A percentile compares a stretch with the other conserved stretches of the same genome.
phyloP scores from a whole-genome alignment of 2,329 filamentous ascomycete species.

The Cephalotrichum gorgonifer region DNA sequence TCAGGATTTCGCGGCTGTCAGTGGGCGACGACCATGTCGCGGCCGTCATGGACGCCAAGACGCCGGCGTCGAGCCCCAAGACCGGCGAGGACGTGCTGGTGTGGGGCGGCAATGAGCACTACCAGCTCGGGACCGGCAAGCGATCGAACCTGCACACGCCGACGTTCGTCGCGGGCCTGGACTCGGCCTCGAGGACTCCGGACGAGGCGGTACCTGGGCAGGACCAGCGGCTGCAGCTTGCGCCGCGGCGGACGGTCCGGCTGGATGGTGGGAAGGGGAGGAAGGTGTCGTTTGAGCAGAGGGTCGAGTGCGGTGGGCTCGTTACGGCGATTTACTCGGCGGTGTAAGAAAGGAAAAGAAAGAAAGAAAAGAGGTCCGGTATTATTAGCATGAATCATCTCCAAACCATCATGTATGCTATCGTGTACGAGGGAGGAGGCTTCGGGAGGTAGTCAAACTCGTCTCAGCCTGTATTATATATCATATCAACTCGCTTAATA shows the following conservation, averaged over 20 bases:
- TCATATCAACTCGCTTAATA: neutral
- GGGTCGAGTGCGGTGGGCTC: constrained; percentile 74
- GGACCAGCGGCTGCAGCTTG: constrained; percentile 68
- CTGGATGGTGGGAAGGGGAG: constrained; percentile 51
- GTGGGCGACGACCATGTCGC: constrained; percentile 73
- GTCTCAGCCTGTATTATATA: neutral
- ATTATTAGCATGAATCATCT: too few relatives aligned
- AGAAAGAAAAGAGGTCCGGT: neutral
- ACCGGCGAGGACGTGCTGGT: constrained; percentile 84
- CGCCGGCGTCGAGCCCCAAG: constrained; percentile 58
- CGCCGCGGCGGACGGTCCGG: constrained; percentile 61
- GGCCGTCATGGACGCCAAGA: constrained; percentile 66
- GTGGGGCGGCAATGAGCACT: constrained; percentile 93
- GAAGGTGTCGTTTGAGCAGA: constrained; percentile 71
- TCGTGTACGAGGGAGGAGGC: too few relatives aligned
- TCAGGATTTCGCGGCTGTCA: constrained; percentile 62
- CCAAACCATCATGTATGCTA: too few relatives aligned
- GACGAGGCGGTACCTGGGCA: constrained; percentile 42
- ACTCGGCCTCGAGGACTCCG: constrained; percentile 32
- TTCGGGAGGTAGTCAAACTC: neutral
- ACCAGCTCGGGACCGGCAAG: constrained; percentile 86
- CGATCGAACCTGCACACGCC: constrained; percentile 70
- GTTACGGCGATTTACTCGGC: constrained; percentile 77
- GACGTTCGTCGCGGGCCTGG: constrained; percentile 67
- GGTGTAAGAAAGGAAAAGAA: constrained; percentile 21